Evolutionary conservation across 257 asterid species (phyloP), one percentile per base, ranked within the genome.

Genomic region (Parsonsia alboflavescens): DNA sequence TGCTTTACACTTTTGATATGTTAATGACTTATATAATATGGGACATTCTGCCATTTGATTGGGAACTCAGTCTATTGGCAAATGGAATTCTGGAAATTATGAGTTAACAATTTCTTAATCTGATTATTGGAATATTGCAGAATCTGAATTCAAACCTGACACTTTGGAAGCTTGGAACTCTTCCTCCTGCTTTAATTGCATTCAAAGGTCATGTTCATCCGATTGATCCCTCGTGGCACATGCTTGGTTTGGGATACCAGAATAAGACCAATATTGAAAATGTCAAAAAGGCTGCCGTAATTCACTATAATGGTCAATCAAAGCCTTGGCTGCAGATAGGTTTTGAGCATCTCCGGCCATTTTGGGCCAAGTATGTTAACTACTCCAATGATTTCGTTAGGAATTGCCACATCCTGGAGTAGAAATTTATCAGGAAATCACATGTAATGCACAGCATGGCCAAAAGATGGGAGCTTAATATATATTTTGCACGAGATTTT

Each of bases 221-320:
- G 33, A 95, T 95, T 24, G 97, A 95, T 19, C 87, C 96, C 71
- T 88, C 90, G 33, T 95, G 99, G 99, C 99, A 95, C 93, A 88
- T 95, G 99, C 99, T 95, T 81, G 99, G 99, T 56, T 85, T 95
- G 90, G 99, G 99, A 33, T 95, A 95, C 85, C 99, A 95, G 86
- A 90, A 85, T 46, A 90, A 84, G 53, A 92, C 97, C 79, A 89
- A 84, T 73, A 50, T 92, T 15, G 96, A 90, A 73, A 85, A 75
- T 70, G 89, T 90, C 84, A 89, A 87, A 74, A 89, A 86, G 82
- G 97, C 99, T 64, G 97, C 99, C 0, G 99, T 94, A 30, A 94
- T 94, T 81, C 99, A 94, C 85, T 94, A 94, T 88, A 94, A 94
- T 24, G 99, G 99, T 72, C 99, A 94, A 82, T 80, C 97, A 26